Conservation (phyloP, 2,329 filamentous ascomycete species). For the Aspergillus proliferans region DNA sequence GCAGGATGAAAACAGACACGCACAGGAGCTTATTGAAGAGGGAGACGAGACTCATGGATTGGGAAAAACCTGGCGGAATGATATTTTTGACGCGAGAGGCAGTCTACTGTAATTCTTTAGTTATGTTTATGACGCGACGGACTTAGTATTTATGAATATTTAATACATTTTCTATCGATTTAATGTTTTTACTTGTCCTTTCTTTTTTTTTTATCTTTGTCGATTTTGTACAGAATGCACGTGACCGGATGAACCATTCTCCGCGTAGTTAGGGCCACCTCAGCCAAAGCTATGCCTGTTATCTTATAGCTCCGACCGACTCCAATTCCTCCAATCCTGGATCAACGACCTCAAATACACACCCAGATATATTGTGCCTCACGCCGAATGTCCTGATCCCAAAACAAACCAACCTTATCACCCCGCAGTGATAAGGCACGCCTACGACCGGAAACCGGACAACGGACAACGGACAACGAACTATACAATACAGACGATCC, state of each 20-base stretch:
- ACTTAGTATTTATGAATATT: too few relatives aligned
- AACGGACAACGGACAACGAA: too few relatives aligned
- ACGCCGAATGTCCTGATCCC: too few relatives aligned
- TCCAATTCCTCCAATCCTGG: neutral
- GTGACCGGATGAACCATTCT: slow-evolving; percentile 1
- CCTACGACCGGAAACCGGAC: too few relatives aligned
- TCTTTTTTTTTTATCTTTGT: neutral
- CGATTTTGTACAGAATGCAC: neutral
- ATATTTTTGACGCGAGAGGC: slow-evolving; percentile 59
- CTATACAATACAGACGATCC: neutral
- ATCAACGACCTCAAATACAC: too few relatives aligned
- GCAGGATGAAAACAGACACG: slow-evolving; percentile 69
- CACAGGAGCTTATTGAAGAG: slow-evolving; percentile 68
- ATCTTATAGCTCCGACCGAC: neutral
- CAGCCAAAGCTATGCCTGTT: slow-evolving; percentile 12
- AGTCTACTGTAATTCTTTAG: slow-evolving; percentile 1
- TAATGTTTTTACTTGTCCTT: too few relatives aligned
- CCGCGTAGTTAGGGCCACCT: slow-evolving; percentile 17
- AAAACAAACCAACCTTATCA: too few relatives aligned
- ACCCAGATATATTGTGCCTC: too few relatives aligned
- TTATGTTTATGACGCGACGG: neutral
- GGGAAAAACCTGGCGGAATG: slow-evolving; percentile 65
- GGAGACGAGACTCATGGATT: slow-evolving; percentile 53
- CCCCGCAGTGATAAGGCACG: too few relatives aligned
- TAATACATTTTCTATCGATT: neutral